These are phyloP conservation scores for Botryotinia globosa DNA, from an alignment of 2,329 filamentous ascomycete genomes.

Conservation along the genomic window DNA sequence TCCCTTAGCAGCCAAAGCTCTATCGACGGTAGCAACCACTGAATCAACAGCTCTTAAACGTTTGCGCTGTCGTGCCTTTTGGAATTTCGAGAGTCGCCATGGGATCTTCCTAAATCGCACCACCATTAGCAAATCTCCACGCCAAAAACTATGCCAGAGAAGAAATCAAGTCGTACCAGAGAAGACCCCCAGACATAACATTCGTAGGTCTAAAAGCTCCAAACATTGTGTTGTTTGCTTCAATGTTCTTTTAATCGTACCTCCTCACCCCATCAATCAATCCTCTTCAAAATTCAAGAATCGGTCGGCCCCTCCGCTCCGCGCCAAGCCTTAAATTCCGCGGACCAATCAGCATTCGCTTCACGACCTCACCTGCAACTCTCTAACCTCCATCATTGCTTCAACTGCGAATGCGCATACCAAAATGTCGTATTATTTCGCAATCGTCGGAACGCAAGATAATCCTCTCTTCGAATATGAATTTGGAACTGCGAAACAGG, in stretches of 20 bases:
- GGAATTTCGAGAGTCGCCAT: slow-evolving; percentile 88
- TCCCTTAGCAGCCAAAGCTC: slow-evolving; percentile 71
- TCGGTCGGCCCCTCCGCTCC: slow-evolving; percentile 23
- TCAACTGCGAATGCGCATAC: background rate
- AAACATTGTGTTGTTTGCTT: slow-evolving; percentile 62
- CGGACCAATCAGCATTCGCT: slow-evolving; percentile 31
- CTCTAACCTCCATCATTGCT: slow-evolving; percentile 18
- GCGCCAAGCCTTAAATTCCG: slow-evolving; percentile 29
- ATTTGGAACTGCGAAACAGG: slow-evolving; percentile 94
- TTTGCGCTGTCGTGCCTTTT: slow-evolving; percentile 83
- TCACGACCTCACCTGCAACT: slow-evolving; percentile 21
- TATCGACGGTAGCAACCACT: slow-evolving; percentile 80
- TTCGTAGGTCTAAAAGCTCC: slow-evolving; percentile 78
- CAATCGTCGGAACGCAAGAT: slow-evolving; percentile 91
- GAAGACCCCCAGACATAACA: slow-evolving; percentile 72
- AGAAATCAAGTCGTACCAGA: slow-evolving; percentile 59
- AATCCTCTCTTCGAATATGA: slow-evolving; percentile 95
- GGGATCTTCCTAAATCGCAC: slow-evolving; percentile 73
- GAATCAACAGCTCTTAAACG: slow-evolving; percentile 81
- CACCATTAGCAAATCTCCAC: slow-evolving; percentile 23
- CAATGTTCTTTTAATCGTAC: slow-evolving; percentile 19
- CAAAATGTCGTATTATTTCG: slow-evolving; percentile 96
- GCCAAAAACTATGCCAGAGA: background rate
- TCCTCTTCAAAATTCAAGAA: slow-evolving; percentile 26
- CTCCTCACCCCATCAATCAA: background rate